Evolutionary conservation across 2,329 filamentous ascomycete genomes (phyloP).

Genomic region (Elsinoe australis): DNA sequence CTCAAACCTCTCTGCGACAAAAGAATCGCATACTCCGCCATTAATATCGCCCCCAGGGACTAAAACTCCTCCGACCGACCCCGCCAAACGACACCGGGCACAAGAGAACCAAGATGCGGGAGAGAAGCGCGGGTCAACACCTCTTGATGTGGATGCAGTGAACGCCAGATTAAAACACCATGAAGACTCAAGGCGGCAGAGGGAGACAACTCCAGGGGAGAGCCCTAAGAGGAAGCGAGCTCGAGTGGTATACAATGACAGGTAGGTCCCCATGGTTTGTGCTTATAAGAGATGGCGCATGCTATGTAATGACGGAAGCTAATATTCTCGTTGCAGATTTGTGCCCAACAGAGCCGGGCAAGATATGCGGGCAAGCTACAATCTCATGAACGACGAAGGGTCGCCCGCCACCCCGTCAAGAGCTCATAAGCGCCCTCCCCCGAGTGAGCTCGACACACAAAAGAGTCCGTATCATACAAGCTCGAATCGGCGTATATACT

Average conservation of each 20-base stretch:
- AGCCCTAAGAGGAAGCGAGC: constrained; percentile 64
- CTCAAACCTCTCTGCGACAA: constrained; percentile 17
- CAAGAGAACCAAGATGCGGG: constrained; percentile 21
- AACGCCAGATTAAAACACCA: constrained; percentile 55
- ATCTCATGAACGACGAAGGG: constrained; percentile 80
- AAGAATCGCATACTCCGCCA: constrained; percentile 37
- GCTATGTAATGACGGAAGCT: background rate
- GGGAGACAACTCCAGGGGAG: constrained; percentile 55
- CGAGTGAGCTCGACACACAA: constrained; percentile 89
- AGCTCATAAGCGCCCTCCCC: constrained; percentile 73
- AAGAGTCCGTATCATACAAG: constrained; percentile 55
- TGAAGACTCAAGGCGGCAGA: constrained; percentile 50
- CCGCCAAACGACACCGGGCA: constrained; percentile 37
- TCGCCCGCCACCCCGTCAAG: constrained; percentile 78
- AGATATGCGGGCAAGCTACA: constrained; percentile 89
- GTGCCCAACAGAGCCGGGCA: constrained; percentile 91
- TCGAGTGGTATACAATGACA: constrained; percentile 51
- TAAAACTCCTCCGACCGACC: constrained; percentile 53
- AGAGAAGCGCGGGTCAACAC: constrained; percentile 40
- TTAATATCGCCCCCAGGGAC: constrained; percentile 50
- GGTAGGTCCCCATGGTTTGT: constrained; percentile 31
- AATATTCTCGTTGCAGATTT: constrained; percentile 55
- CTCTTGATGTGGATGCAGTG: constrained; percentile 52
- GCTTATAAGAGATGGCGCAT: constrained; percentile 1
- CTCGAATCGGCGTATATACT: background rate